Evolutionary conservation across 768 basidiomycete genomes (phyloP), one percentile per base, ranked within the genome.

Genomic region (button mushroom (Agaricus bisporus)): DNA sequence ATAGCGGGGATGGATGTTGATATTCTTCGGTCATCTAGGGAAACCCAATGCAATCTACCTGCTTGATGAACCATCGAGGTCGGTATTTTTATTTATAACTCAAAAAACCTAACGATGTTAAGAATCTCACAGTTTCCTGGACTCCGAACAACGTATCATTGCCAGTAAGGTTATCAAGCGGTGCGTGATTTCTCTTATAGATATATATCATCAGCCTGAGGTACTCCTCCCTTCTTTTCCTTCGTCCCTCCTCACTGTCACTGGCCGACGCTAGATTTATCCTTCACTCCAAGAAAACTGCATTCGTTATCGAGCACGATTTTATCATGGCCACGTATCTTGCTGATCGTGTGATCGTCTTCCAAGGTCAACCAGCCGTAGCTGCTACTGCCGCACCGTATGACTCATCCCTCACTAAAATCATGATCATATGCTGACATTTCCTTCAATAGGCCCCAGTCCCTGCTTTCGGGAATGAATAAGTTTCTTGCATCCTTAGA

Each of bases 321-420:
- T 98, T 99, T 70, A 97, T 98, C 75, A 98, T 98, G 95, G 95
- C 95, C 3, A 98, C 95, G 2, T 98, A 99, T 70, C 88, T 99
- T 52, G 95, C 97, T 39, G 97, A 99, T 67, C 88, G 95, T 43
- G 93, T 97, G 62, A 93, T 95, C 56, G 92, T 95, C 11, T 95
- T 92, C 61, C 86, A 89, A 66, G 91, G 91, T 37, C 70, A 83
- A 61, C 95, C 97, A 5, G 95, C 94, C 39, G 70, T 94, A 47
- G 50, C 86, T 48, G 95, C 97, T 15, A 95, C 86, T 38, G 97
- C 97, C 17, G 88, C 90, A 22, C 91, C 87, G 91, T 95, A 67
- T 63, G 88, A 77, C 15, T 55, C 36, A 38, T 36, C 17, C 50
- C 51, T 20, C 12, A 42, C 25, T 36, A 43, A 32, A 44, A 51